A percentile compares a stretch with the other conserved stretches of the same genome.
These are phyloP conservation scores for Ogataea saltuana DNA, from an alignment of 805 yeast species.

Conservation along the genomic window DNA sequence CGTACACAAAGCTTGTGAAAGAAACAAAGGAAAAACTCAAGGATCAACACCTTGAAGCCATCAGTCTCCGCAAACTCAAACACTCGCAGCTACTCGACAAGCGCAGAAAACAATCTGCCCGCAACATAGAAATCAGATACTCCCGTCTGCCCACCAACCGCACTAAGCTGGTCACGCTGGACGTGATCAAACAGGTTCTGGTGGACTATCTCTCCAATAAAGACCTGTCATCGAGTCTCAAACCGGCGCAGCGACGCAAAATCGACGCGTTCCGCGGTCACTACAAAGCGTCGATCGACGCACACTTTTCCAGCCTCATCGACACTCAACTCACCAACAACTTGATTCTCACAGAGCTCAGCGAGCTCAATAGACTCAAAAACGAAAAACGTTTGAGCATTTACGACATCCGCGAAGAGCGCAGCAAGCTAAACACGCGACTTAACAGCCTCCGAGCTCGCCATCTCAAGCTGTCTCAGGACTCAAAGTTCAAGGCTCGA, in stretches of 20 bases:
- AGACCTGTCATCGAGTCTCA: constrained; percentile 15
- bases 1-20: constrained; percentile 5
- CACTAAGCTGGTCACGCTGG: constrained; percentile 33
- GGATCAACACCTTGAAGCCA: constrained; percentile 7
- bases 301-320: constrained; percentile 35
- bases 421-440: constrained; percentile 24
- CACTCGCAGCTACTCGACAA: constrained; percentile 15
- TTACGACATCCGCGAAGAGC: constrained; percentile 30
- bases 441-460: constrained; percentile 24
- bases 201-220: constrained; percentile 30
- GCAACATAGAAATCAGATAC: constrained; percentile 26
- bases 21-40: constrained; percentile 10
- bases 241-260: constrained; percentile 20
- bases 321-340: constrained; percentile 40
- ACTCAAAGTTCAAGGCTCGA: constrained; percentile 17
- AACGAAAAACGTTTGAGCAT: constrained; percentile 33
- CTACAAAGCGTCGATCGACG: constrained; percentile 27
- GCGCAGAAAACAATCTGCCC: constrained; percentile 9
- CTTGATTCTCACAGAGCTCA: constrained; percentile 32
- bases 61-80: constrained; percentile 6
- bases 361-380: constrained; percentile 32
- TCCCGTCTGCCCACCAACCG: constrained; percentile 31
- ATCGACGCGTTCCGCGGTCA: constrained; percentile 22
- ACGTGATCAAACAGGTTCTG: constrained; percentile 35
- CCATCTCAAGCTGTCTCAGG: constrained; percentile 14